phyloP scores from a whole-genome alignment of 768 basidiomycete species.

The Fomitopsis serialis region DNA sequence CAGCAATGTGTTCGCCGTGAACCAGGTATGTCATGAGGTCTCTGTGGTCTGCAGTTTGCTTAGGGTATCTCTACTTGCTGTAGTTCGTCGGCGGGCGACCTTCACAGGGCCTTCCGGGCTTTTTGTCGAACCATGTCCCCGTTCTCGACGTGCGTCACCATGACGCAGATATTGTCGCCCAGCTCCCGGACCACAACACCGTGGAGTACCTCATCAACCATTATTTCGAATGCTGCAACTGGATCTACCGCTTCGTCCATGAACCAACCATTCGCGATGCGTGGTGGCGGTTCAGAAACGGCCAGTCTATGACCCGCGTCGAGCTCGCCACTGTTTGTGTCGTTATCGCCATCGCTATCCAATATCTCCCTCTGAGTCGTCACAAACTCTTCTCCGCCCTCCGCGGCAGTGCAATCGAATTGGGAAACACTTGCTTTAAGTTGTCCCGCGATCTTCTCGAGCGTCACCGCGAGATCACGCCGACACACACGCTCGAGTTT shows the following conservation, averaged over 20 bases:
- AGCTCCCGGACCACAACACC: constrained; percentile 59
- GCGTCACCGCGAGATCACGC: constrained; percentile 40
- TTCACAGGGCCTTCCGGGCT: no score
- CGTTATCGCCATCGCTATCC: constrained; percentile 68
- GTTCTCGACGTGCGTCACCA: no score
- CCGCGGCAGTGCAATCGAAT: constrained; percentile 49
- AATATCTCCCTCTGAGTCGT: constrained; percentile 67
- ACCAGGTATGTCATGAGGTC: no score
- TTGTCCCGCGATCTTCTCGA: constrained; percentile 61
- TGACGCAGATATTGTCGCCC: constrained; percentile 66
- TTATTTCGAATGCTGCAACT: constrained; percentile 86
- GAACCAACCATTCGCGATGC: constrained; percentile 52
- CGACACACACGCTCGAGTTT: constrained; percentile 50
- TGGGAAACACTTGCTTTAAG: constrained; percentile 63
- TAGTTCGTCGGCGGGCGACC: no score
- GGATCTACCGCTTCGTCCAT: constrained; percentile 81
- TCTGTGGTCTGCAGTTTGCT: no score
- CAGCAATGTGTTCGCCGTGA: no score
- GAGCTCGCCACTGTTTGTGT: constrained; percentile 68
- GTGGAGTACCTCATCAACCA: constrained; percentile 70
- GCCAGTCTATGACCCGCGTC: constrained; percentile 58
- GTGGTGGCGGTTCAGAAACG: constrained; percentile 73
- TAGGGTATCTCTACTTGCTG: no score
- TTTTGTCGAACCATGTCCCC: no score
- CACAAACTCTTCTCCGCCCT: constrained; percentile 43